These are phyloP conservation scores for Zoysia japonica DNA, from an alignment of 176 grass and related monocot genomes.

Conservation along the genomic window DNA sequence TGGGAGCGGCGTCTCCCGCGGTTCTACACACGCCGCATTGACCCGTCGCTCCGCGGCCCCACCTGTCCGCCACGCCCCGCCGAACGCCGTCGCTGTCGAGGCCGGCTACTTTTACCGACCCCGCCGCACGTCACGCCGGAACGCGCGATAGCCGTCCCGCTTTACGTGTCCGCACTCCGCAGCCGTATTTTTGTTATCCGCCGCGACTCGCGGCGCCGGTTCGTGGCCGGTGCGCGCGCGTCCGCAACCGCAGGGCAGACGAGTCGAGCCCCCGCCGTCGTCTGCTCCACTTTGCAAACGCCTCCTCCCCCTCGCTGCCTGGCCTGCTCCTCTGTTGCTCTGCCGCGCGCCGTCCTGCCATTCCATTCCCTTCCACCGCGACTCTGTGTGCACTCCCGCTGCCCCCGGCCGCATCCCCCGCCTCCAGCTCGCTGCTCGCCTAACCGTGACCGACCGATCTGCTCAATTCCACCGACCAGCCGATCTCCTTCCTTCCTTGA, in stretches of 20 bases:
- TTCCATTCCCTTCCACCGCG: not conserved
- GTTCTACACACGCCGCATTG: not conserved
- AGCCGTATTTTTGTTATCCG: slow-evolving; percentile 12
- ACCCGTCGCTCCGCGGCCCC: not conserved
- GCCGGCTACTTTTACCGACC: not conserved
- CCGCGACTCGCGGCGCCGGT: slow-evolving; percentile 34
- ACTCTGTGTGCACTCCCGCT: not conserved
- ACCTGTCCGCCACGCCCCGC: slow-evolving; percentile 10
- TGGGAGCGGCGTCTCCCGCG: not conserved
- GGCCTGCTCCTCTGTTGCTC: not conserved
- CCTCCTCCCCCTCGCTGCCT: not conserved
- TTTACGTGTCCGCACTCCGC: slow-evolving; percentile 20
- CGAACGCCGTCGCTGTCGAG: not conserved
- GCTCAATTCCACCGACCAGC: slow-evolving; percentile 16
- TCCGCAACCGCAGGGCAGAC: slow-evolving; percentile 16
- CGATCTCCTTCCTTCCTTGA: slow-evolving; percentile 31
- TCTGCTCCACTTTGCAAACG: not conserved
- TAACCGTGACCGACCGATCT: not conserved
- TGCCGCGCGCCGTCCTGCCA: not conserved
- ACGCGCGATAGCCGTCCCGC: not conserved
- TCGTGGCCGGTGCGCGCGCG: slow-evolving; percentile 16
- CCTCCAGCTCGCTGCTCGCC: not conserved
- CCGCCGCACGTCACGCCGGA: slow-evolving; percentile 34
- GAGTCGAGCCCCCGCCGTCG: not conserved
- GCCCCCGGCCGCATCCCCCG: not conserved